Base-by-base conservation (phyloP, 2,329 filamentous ascomycete genomes). In the Tothia fuscella region DNA sequence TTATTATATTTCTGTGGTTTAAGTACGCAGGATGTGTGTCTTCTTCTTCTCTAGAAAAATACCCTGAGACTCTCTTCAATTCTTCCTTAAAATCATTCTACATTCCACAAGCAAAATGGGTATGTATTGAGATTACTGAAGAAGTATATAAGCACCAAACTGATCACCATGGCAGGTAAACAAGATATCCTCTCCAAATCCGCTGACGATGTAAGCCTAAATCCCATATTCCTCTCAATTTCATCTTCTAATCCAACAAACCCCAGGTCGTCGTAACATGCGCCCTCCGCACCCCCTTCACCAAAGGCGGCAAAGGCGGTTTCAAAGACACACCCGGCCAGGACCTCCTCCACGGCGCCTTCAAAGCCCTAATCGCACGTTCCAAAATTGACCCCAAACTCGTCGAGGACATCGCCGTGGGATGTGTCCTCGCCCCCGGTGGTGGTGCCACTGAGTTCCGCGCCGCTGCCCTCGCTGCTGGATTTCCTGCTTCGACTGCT, bases 401-500 rank as follows among this genome's bases (percentile, higher is more conserved):
- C 26, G 86, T 98, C 37, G 85, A 96, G 63, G 91, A 98, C 59
- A 81, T 98, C 50, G 82, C 82, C 40, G 88, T 96, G 45, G 91
- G 91, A 50, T 82, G 80, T 43, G 91, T 98, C 22, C 78, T 98
- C 37, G 78, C 89, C 14, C 89, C 89, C 25, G 91, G 91, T 47
- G 91, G 87, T 52, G 91, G 89, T 51, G 91, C 91, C 17, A 96
- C 91, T 35, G 91, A 96, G 68, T 95, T 94, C 78, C 82, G 91
- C 50, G 91, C 87, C 46, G 91, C 91, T 26, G 80, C 81, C 42
- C 72, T 96, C 44, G 85, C 86, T 5, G 91, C 91, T 38, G 91
- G 91, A 34, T 93, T 96, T 70, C 84, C 91, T 32, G 82, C 83
- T 54, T 72, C 76, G 14, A 76, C 87, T 4, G 82, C 87, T n/a